These are phyloP conservation scores for Zoysia pacifica DNA, from an alignment of 176 grass and related monocot species.

Conservation along the genomic window DNA sequence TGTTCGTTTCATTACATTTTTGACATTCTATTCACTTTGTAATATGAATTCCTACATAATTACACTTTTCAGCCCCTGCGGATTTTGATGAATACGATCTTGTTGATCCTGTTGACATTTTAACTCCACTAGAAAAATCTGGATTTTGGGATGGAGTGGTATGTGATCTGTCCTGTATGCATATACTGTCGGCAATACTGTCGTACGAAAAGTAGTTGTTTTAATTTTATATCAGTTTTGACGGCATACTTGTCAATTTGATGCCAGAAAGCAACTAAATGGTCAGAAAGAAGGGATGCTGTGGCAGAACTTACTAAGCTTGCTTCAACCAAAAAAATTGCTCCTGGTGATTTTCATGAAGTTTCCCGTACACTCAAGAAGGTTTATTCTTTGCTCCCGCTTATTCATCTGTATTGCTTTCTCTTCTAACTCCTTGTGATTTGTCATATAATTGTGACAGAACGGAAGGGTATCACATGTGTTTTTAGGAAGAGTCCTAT, in stretches of 20 bases:
- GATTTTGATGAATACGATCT: slow-evolving; percentile 99
- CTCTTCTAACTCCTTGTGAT: background rate
- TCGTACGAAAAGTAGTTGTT: background rate
- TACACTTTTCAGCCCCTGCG: slow-evolving; percentile 60
- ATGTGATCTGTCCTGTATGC: slow-evolving; percentile 39
- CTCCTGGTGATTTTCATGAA: slow-evolving; percentile 95
- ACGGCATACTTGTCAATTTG: slow-evolving; percentile 25
- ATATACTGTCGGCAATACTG: background rate
- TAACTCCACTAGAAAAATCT: slow-evolving; percentile 91
- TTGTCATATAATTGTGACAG: background rate
- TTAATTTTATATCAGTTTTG: slow-evolving; percentile 27
- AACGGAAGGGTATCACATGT: background rate
- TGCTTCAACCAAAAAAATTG: slow-evolving; percentile 91
- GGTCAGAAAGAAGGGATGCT: slow-evolving; percentile 99
- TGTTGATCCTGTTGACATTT: slow-evolving; percentile 98
- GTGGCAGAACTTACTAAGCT: slow-evolving; percentile 93
- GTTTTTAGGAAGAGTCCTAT: slow-evolving; percentile 5
- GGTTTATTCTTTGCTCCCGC: slow-evolving; percentile 44
- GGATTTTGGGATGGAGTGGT: slow-evolving; percentile 99
- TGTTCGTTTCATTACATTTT: slow-evolving; percentile 23
- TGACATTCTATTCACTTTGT: slow-evolving; percentile 7
- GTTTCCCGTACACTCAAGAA: slow-evolving; percentile 91
- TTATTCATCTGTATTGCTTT: background rate
- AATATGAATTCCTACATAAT: slow-evolving; percentile 23
- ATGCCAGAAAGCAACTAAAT: slow-evolving; percentile 97